Evolutionary conservation across 257 asterid species (phyloP), one percentile per base, ranked within the genome.

Genomic region (Verbena officinalis): DNA sequence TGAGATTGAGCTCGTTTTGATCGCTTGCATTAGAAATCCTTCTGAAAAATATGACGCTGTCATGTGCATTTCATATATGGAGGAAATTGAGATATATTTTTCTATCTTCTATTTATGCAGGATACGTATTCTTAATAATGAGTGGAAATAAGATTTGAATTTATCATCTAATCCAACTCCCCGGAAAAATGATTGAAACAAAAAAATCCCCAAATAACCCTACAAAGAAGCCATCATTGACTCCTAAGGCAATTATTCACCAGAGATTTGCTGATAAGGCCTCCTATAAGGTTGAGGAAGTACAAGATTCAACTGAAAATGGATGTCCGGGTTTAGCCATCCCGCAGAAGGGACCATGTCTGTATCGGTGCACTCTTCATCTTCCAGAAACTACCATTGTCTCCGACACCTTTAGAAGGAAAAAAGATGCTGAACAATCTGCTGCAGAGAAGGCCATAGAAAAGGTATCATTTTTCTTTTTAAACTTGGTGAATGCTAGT

Each of bases 351-450:
- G 89, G 82, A 22, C 95, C 89, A 10, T 79, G 82, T 62, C 85
- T 80, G 40, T 92, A 74, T 73, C 88, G 93, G 46, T 92, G 98
- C 84, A 73, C 72, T 62, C 79, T 92, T 67, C 75, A 80, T 60
- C 96, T 92, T 65, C 96, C 95, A 10, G 97, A 89, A 52, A 55
- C 79, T 60, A 76, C 84, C 55, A 78, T 93, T 58, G 75, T 84
- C 50, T 93, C 99, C 17, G 99, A 71, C 27, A 64, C 72, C 55
- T 90, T 50, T 72, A 83, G 54, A 66, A 84, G 66, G 73, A 93
- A 93, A 77, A 93, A 86, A 64, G 97, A 90, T 5, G 99, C 99
- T 8, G 99, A 93, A 70, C 96, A 90, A 76, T 86, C 95, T 1
- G 99, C 99, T 65, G 95, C 99, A 3, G 88, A 85, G 78, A 84